Evolutionary conservation across 164 flowering plant species (phyloP).

Genomic region (Echeveria elegans): DNA sequence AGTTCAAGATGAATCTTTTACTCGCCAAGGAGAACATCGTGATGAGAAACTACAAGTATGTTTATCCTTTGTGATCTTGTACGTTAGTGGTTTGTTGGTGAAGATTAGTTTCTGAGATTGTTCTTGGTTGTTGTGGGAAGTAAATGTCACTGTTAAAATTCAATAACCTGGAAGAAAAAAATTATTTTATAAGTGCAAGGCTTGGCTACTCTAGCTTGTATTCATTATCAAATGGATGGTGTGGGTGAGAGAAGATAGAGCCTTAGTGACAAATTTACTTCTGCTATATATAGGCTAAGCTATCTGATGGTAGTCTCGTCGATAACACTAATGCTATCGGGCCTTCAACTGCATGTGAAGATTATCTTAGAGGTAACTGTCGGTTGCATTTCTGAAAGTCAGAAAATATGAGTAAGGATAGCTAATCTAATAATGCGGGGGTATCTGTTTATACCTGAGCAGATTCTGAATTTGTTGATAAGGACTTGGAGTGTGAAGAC

Average conservation of each 20-base stretch:
- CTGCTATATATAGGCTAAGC: conserved; percentile 34
- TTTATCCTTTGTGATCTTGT: conserved; percentile 5
- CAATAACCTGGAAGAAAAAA: no score
- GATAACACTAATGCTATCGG: conserved; percentile 28
- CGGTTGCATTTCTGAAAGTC: not conserved
- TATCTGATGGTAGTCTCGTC: conserved; percentile 23
- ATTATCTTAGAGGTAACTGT: conserved; percentile 44
- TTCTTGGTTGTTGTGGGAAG: not conserved
- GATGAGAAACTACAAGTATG: conserved; percentile 39
- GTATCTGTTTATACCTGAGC: conserved; percentile 8
- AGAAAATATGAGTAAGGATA: not conserved
- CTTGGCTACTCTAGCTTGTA: not conserved
- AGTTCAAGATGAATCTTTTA: conserved; percentile 28
- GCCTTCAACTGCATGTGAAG: conserved; percentile 29
- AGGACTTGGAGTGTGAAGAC: conserved; percentile 17
- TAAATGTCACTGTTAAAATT: not conserved
- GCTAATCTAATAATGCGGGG: conserved; percentile 1
- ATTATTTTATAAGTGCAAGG: no score
- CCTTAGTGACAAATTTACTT: not conserved
- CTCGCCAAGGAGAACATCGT: conserved; percentile 18
- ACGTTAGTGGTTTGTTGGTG: not conserved
- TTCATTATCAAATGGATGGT: not conserved
- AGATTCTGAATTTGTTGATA: conserved; percentile 44
- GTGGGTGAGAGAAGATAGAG: not conserved
- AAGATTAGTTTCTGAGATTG: no score